A percentile compares a stretch with the other conserved stretches of the same genome.
phyloP scores from a whole-genome alignment of 306 rosid species.

The Cicer cuneatum region DNA sequence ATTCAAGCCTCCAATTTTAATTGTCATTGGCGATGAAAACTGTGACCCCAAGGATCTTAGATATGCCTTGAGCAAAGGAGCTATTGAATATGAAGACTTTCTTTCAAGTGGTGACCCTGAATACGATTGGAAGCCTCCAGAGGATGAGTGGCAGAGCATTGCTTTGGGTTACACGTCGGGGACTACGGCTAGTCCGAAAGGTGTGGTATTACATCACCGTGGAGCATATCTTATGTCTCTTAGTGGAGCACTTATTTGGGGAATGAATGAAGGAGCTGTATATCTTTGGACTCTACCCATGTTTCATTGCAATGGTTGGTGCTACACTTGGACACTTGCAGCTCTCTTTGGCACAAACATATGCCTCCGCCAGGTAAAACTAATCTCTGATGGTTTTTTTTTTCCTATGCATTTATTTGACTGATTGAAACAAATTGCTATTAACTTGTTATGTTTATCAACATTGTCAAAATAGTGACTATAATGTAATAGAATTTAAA shows the following conservation, averaged over 20 bases:
- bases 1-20: constrained; percentile 65
- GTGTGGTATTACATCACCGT: constrained; percentile 90
- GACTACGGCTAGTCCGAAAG: constrained; percentile 94
- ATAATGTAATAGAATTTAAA: not conserved
- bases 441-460: constrained; percentile 15
- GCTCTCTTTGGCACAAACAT: constrained; percentile 86
- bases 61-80: constrained; percentile 48
- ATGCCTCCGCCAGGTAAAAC: constrained; percentile 90
- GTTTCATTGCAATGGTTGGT: constrained; percentile 99
- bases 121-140: constrained; percentile 82
- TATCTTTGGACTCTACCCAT: constrained; percentile 95
- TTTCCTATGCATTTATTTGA: constrained; percentile 33
- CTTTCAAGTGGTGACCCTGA: constrained; percentile 81
- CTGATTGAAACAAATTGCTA: constrained; percentile 30
- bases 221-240: constrained; percentile 78
- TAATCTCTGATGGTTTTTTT: not conserved
- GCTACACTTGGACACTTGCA: constrained; percentile 87
- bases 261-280: constrained; percentile 85
- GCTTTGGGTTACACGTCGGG: constrained; percentile 94
- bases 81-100: constrained; percentile 55
- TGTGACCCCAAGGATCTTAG: constrained; percentile 56
- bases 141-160: constrained; percentile 99
- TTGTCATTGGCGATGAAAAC: constrained; percentile 80
- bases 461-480: no score
- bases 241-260: constrained; percentile 75